Percentiles rank a stretch among this genome's conserved stretches.
Conservation (phyloP, 495 filamentous ascomycete species). For the Xeromyces bisporus region DNA sequence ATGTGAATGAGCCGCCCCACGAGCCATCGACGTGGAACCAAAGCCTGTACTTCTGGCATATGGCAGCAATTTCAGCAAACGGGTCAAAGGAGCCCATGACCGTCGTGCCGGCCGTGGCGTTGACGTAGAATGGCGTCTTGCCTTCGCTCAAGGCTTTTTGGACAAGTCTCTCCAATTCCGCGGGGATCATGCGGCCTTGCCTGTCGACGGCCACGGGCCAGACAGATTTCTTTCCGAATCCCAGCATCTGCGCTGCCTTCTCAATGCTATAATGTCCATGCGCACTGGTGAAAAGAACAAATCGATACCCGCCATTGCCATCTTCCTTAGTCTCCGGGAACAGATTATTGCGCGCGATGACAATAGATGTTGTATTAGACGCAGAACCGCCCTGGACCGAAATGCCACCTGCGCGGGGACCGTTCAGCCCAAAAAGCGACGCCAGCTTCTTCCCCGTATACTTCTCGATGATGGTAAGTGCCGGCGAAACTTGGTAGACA, state of each 20-base stretch:
- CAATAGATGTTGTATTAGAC: constrained; percentile 72
- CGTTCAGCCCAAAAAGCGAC: constrained; percentile 55
- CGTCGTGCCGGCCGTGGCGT: constrained; percentile 88
- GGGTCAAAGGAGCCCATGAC: constrained; percentile 84
- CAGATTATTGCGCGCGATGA: constrained; percentile 76
- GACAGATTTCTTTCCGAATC: constrained; percentile 59
- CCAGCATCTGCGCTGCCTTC: constrained; percentile 76
- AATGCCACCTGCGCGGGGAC: constrained; percentile 63
- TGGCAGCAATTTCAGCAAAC: constrained; percentile 47
- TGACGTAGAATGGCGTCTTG: constrained; percentile 81
- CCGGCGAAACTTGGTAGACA: constrained; percentile 81
- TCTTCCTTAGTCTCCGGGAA: constrained; percentile 56
- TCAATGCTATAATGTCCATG: constrained; percentile 93
- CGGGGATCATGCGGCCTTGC: constrained; percentile 50
- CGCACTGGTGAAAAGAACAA: constrained; percentile 74
- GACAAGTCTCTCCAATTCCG: constrained; percentile 45
- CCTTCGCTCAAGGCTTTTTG: constrained; percentile 40
- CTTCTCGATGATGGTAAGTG: constrained; percentile 72
- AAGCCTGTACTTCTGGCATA: constrained; percentile 54
- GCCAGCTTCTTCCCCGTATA: constrained; percentile 53
- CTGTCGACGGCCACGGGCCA: constrained; percentile 58
- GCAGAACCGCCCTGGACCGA: constrained; percentile 75
- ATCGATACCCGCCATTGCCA: constrained; percentile 45
- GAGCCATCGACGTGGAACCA: constrained; percentile 87
- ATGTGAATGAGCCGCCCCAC: constrained; percentile 77